Evolutionary conservation across 768 basidiomycete genomes (phyloP), one percentile per base, ranked within the genome.

Genomic region (Phylloporus scabripes): DNA sequence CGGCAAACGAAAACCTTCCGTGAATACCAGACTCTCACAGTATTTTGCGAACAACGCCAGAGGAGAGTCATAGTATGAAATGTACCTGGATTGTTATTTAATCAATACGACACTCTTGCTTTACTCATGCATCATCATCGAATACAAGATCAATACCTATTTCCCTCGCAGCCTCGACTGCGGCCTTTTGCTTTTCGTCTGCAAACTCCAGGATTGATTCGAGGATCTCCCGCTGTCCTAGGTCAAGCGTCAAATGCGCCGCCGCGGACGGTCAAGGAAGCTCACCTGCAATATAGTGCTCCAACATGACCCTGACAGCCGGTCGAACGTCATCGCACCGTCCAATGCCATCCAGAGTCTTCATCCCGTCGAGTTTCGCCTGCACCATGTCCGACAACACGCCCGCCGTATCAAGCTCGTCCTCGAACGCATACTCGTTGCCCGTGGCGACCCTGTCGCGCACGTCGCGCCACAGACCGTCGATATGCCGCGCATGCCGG

Each of bases 331-430:
- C 44, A 26, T 47, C 56, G n/a, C 49, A 49, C 4, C 42, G 50
- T 5, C 54, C 46, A 10, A 64, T 54, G 15, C 59, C 49, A 31
- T 42, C 42, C 42, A 66, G 48, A 23, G 57, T 58, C 14, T 83
- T 82, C 14, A 88, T 70, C 2, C 72, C 73, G 14, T 74, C 70
- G 20, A 80, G 56, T 43, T 83, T 62, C 17, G 64, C 58, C 47
- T 75, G 65, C 4, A 82, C 68, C 88, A 94, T 92, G 17, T 83
- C 81, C 20, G 72, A 72, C 50, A 96, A 61, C 56, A 75, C 68
- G 6, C 75, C 79, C 8, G 87, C 76, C 0, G 84, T 81, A 36
- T 89, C 83, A 34, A 93, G 64, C 53, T 87, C 73, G 53, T 82
- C 75, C 58, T 90, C 82, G 60, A 78, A 80, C 29, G 55, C 70